A percentile compares a stretch with the other conserved stretches of the same genome.
These are phyloP conservation scores for Peterozyma xylosa DNA, from an alignment of 805 yeast genomes.

Conservation along the genomic window DNA sequence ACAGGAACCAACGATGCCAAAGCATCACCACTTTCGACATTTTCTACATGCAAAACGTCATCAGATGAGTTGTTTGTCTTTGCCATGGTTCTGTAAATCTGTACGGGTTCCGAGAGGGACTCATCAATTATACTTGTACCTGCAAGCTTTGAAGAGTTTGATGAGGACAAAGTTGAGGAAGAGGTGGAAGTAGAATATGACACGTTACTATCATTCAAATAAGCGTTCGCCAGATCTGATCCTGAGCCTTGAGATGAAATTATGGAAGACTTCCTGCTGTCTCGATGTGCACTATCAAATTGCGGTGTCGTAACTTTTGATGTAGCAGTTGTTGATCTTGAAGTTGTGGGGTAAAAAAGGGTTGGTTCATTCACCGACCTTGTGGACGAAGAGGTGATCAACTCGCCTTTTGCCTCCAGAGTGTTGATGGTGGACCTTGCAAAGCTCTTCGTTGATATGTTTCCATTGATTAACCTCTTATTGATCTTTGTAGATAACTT, in stretches of 20 bases:
- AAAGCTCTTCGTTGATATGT: background rate
- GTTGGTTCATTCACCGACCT: background rate
- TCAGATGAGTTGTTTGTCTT: too few relatives aligned
- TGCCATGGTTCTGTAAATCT: too few relatives aligned
- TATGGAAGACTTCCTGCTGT: constrained; percentile 3
- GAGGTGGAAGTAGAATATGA: constrained; percentile 2
- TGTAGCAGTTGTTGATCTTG: too few relatives aligned
- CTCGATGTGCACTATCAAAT: background rate
- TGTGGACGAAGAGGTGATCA: background rate
- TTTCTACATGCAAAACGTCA: too few relatives aligned
- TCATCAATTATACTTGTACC: too few relatives aligned
- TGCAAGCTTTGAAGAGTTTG: background rate
- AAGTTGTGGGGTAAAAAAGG: too few relatives aligned
- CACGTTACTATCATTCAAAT: constrained; percentile 1
- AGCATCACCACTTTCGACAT: too few relatives aligned
- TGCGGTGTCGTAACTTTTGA: background rate
- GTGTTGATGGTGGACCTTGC: constrained; percentile 2
- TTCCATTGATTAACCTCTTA: constrained; percentile 2
- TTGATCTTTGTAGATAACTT: background rate
- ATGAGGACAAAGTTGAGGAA: constrained; percentile 5
- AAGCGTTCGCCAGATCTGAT: background rate
- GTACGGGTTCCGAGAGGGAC: too few relatives aligned
- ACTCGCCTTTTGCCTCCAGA: constrained; percentile 6
- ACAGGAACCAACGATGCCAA: too few relatives aligned
- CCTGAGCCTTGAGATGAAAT: constrained; percentile 7